Evolutionary conservation across 169 alveolate genomes (phyloP).

Genomic region (Plasmodium gonderi): DNA sequence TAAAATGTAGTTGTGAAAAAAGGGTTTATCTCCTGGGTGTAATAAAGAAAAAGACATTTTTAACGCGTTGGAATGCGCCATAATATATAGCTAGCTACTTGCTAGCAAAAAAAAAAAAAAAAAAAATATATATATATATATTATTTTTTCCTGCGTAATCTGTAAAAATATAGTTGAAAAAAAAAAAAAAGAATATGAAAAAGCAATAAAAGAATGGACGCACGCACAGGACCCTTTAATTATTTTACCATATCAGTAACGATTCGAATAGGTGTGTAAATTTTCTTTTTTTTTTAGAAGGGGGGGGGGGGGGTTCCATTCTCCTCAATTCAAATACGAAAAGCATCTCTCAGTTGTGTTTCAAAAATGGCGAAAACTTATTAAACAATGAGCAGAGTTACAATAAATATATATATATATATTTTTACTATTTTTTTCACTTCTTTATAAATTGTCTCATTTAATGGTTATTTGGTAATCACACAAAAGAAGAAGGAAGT

Average conservation of each 20-base stretch:
- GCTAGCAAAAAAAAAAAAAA: neutral
- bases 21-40: neutral
- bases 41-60: neutral
- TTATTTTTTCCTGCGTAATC: neutral
- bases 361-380: neutral
- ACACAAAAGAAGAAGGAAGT: too few species aligned
- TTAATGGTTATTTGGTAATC: too few species aligned
- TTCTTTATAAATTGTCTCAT: too few species aligned
- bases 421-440: too few species aligned
- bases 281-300: too few species aligned
- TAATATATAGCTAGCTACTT: neutral
- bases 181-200: neutral
- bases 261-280: too few species aligned
- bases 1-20: neutral
- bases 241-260: neutral
- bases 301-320: too few species aligned
- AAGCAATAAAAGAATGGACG: neutral
- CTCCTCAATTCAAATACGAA: neutral
- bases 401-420: too few species aligned
- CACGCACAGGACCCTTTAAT: neutral
- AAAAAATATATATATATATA: too few species aligned
- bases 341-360: neutral
- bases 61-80: neutral
- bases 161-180: too few species aligned
- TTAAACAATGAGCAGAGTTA: neutral